Percentiles rank a stretch among this genome's conserved stretches.
phyloP scores from a whole-genome alignment of 2,329 filamentous ascomycete genomes.

The Aspergillus sp. region DNA sequence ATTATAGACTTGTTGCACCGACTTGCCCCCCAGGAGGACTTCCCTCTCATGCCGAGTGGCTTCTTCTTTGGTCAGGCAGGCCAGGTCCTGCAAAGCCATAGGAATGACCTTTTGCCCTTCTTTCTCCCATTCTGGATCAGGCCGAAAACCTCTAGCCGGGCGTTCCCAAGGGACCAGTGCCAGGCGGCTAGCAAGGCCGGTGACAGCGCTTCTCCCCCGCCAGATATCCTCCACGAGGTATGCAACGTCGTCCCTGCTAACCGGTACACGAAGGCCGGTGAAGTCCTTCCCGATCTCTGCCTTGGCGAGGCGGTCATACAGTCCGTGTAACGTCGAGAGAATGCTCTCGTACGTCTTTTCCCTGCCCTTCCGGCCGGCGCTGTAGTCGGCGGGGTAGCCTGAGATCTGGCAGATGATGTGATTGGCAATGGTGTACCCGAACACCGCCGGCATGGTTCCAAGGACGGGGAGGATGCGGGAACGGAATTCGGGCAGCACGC shows the following conservation, averaged over 20 bases:
- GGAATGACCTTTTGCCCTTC: constrained; percentile 69
- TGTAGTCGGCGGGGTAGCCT: constrained; percentile 73
- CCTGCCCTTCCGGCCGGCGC: constrained; percentile 66
- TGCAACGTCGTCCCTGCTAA: constrained; percentile 71
- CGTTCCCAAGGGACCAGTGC: constrained; percentile 71
- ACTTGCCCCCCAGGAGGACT: constrained; percentile 61
- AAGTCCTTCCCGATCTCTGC: constrained; percentile 42
- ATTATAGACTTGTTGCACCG: constrained; percentile 65
- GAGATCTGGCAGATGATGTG: constrained; percentile 75
- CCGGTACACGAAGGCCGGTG: constrained; percentile 66
- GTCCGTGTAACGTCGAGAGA: constrained; percentile 61
- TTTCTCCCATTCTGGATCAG: constrained; percentile 50
- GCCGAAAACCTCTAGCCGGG: constrained; percentile 50
- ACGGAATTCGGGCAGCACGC: constrained; percentile 83
- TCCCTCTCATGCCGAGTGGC: constrained; percentile 69
- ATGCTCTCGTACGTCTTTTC: constrained; percentile 91
- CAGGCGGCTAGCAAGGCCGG: constrained; percentile 68
- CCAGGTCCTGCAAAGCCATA: constrained; percentile 60
- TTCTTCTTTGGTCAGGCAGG: constrained; percentile 91
- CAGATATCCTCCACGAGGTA: constrained; percentile 88
- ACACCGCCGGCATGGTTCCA: constrained; percentile 94
- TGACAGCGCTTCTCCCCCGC: constrained; percentile 71
- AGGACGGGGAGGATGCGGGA: constrained; percentile 91
- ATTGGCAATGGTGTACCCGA: constrained; percentile 85
- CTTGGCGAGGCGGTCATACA: constrained; percentile 66